Evolutionary conservation across 257 asterid species (phyloP), one percentile per base, ranked within the genome.

Genomic region (Echium plantagineum): DNA sequence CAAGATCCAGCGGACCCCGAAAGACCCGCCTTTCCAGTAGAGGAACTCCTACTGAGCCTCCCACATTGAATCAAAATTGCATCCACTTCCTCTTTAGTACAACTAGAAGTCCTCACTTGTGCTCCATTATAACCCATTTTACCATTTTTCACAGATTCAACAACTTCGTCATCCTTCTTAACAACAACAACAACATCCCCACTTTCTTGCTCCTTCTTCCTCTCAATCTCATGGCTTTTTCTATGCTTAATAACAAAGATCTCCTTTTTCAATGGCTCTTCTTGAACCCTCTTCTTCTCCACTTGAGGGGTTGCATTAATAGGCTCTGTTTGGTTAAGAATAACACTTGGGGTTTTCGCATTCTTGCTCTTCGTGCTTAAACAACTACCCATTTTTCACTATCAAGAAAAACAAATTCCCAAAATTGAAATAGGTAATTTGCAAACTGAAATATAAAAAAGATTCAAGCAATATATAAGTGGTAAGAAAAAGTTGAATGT

Each of bases 11-110:
- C 69, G 5, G 60, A 51, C 1, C 55, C 81, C 32, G 32, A 28
- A 28, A 28, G 32, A 4, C 32, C 32, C 3, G 81, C 75, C 71
- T 87, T 87, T 42, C 83, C 91, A 16, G 86, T 66, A 54, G 98
- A 89, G 3, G 94, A 89, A 66, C 97, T 93, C 62, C 99, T 80
- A 71, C 99, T 93, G 31, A 93, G 89, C 74, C 97, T 71, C 8
- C 99, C 99, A 61, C 99, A 93, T 70, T 93, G 99, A 54, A 93
- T 89, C 77, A 93, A 42, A 70, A 93, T 93, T 9, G 99, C 94
- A 71, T 93, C 99, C 57, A 93, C 78, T 58, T 93, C 99, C 38
- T 93, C 99, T 38, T 89, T 93, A 15, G 97, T 89, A 65, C 99
- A 93, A 73, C 91, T 89, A 7, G 96, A 86, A 31, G 91, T 82